phyloP scores from a whole-genome alignment of 805 yeast genomes.

The Ogataea haglerorum region DNA sequence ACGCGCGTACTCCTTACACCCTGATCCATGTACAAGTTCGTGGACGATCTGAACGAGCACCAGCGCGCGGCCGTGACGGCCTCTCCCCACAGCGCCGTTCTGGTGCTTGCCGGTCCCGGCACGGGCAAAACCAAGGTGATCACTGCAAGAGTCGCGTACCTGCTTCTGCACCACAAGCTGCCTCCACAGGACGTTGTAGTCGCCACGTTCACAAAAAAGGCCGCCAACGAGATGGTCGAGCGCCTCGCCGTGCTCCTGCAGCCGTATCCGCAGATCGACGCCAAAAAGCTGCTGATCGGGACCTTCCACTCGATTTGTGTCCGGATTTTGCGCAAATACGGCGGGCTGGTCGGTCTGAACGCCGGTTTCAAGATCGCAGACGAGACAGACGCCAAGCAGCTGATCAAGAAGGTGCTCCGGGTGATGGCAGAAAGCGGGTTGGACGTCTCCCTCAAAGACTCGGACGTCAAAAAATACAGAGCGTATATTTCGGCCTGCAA shows the following conservation, averaged over 20 bases:
- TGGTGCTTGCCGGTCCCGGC: constrained; percentile 60
- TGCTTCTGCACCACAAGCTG: constrained; percentile 49
- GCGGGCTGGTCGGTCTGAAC: constrained; percentile 43
- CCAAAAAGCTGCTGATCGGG: constrained; percentile 60
- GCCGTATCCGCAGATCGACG: constrained; percentile 31
- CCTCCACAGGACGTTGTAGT: constrained; percentile 68
- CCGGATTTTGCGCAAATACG: constrained; percentile 53
- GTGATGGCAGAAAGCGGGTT: constrained; percentile 11
- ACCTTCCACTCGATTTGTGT: constrained; percentile 87
- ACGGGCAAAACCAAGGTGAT: constrained; percentile 81
- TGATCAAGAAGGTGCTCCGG: constrained; percentile 39
- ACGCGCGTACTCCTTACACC: constrained; percentile 4
- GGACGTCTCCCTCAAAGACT: constrained; percentile 27
- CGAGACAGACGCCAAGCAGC: constrained; percentile 53
- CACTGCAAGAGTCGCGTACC: constrained; percentile 71
- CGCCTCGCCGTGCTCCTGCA: constrained; percentile 44
- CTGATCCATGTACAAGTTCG: constrained; percentile 5
- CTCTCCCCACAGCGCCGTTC: constrained; percentile 38
- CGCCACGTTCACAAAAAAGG: constrained; percentile 91
- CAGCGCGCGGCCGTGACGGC: constrained; percentile 46
- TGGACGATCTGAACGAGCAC: constrained; percentile 34
- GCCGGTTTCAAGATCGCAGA: constrained; percentile 54
- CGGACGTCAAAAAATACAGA: constrained; percentile 40
- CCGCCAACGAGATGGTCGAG: constrained; percentile 80
- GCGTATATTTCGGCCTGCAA: constrained; percentile 54